These are phyloP conservation scores for Fusarium multiceps DNA, from an alignment of 2,329 filamentous ascomycete species.

Conservation along the genomic window DNA sequence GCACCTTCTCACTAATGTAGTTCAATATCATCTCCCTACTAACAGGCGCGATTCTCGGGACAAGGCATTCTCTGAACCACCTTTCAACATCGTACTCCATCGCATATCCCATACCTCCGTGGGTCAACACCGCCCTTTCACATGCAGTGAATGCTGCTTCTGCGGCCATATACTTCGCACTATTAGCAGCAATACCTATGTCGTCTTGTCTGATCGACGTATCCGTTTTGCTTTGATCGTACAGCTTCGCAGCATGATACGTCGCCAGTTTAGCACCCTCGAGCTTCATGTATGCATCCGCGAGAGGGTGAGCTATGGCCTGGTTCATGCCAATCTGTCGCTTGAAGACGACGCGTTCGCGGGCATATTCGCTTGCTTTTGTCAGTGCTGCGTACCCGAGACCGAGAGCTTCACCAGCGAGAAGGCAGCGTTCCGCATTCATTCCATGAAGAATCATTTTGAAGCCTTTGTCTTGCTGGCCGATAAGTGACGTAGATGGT, in stretches of 20 bases:
- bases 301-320: constrained; percentile 72
- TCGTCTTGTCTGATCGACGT: constrained; percentile 63
- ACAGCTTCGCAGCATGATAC: constrained; percentile 73
- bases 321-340: constrained; percentile 75
- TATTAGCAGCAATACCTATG: constrained; percentile 74
- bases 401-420: constrained; percentile 83
- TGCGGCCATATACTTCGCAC: constrained; percentile 76
- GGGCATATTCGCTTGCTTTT: constrained; percentile 73
- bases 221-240: constrained; percentile 66
- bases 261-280: constrained; percentile 74
- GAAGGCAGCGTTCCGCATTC: constrained; percentile 80
- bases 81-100: constrained; percentile 73
- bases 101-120: constrained; percentile 74
- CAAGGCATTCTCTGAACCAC: constrained; percentile 72
- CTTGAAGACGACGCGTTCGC: constrained; percentile 73
- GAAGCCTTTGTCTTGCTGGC: constrained; percentile 80
- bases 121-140: constrained; percentile 68
- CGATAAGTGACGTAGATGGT: constrained; percentile 72
- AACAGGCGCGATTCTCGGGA: constrained; percentile 72
- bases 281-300: constrained; percentile 72
- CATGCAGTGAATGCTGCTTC: constrained; percentile 73
- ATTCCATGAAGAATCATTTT: constrained; percentile 82
- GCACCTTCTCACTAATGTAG: constrained; percentile 74
- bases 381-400: constrained; percentile 78
- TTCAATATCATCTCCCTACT: constrained; percentile 82